These are phyloP conservation scores for Mariannaea sp. DNA, from an alignment of 2,329 filamentous ascomycete species.

Conservation along the genomic window DNA sequence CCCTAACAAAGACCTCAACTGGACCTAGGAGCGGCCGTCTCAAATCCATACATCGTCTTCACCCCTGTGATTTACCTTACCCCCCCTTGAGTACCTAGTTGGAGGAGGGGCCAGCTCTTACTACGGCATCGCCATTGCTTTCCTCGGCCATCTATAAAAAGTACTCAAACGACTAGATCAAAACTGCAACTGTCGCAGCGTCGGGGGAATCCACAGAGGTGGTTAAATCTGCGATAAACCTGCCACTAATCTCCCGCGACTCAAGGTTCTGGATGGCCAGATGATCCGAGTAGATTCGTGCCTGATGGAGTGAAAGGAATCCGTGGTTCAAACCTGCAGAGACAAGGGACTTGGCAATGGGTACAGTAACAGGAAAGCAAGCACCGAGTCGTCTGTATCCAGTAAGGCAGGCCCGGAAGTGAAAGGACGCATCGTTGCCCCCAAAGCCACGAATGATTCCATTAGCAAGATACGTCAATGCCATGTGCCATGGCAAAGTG, in stretches of 20 bases:
- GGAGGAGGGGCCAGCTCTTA: too few species aligned
- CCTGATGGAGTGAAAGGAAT: conserved; percentile 31
- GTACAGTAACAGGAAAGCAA: conserved; percentile 44
- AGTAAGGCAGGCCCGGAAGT: conserved; percentile 47
- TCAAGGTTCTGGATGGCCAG: conserved; percentile 21
- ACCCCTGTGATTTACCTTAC: too few species aligned
- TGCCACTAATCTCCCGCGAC: conserved; percentile 39
- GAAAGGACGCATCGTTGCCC: conserved; percentile 42
- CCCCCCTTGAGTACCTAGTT: too few species aligned
- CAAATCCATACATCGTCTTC: too few species aligned
- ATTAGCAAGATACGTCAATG: conserved; percentile 47
- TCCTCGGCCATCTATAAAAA: too few species aligned
- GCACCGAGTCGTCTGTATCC: conserved; percentile 44
- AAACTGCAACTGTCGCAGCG: too few species aligned
- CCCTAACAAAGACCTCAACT: too few species aligned
- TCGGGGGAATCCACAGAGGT: conserved; percentile 33
- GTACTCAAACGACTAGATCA: too few species aligned
- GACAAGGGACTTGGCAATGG: conserved; percentile 42
- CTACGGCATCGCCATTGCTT: too few species aligned
- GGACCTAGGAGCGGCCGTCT: too few species aligned
- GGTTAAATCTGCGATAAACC: conserved; percentile 46
- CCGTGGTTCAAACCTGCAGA: conserved; percentile 44
- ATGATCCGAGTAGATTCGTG: conserved; percentile 31
- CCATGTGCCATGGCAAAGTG: conserved; percentile 48
- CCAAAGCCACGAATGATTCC: conserved; percentile 40